Evolutionary conservation across 2,329 filamentous ascomycete genomes (phyloP).

Genomic region (Alternaria panax): DNA sequence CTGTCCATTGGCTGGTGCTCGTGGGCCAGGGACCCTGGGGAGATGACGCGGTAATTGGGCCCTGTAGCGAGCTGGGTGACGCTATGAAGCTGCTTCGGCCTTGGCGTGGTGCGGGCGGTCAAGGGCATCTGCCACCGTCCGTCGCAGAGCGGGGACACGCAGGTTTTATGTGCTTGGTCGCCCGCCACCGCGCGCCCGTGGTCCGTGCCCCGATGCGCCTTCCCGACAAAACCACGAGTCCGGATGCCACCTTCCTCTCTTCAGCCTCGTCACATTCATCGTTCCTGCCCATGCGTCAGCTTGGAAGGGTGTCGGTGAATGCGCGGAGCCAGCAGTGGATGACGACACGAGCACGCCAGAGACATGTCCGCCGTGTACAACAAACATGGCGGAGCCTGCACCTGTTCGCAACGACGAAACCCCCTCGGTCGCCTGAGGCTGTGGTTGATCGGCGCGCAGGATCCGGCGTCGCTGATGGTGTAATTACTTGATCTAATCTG

Average conservation of each 20-base stretch:
- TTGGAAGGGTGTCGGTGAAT: neutral
- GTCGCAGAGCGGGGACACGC: slow-evolving; percentile 23
- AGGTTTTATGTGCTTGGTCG: slow-evolving; percentile 18
- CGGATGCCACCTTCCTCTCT: slow-evolving; percentile 2
- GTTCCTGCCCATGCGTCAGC: neutral
- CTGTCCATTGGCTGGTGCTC: slow-evolving; percentile 36
- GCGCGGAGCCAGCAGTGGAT: slow-evolving; percentile 37
- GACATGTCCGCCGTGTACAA: slow-evolving; percentile 24
- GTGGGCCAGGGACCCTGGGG: neutral
- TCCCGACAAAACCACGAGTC: slow-evolving; percentile 2
- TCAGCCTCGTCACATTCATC: slow-evolving; percentile 24
- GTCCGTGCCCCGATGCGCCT: neutral
- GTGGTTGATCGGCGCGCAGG: slow-evolving; percentile 36
- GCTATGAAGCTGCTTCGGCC: slow-evolving; percentile 16
- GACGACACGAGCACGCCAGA: slow-evolving; percentile 48
- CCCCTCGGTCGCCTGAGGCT: slow-evolving; percentile 22
- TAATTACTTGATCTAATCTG: slow-evolving; percentile 70
- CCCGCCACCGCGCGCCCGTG: neutral
- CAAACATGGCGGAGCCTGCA: slow-evolving; percentile 20
- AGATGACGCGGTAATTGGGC: neutral
- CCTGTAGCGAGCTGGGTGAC: neutral
- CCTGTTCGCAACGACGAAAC: slow-evolving; percentile 29
- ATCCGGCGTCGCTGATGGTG: slow-evolving; percentile 55
- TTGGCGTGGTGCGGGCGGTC: slow-evolving; percentile 3
- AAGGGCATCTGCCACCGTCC: slow-evolving; percentile 23